A percentile compares a stretch with the other conserved stretches of the same genome.
These are phyloP conservation scores for Microsporum canis DNA, from an alignment of 2,329 filamentous ascomycete genomes.

Conservation along the genomic window DNA sequence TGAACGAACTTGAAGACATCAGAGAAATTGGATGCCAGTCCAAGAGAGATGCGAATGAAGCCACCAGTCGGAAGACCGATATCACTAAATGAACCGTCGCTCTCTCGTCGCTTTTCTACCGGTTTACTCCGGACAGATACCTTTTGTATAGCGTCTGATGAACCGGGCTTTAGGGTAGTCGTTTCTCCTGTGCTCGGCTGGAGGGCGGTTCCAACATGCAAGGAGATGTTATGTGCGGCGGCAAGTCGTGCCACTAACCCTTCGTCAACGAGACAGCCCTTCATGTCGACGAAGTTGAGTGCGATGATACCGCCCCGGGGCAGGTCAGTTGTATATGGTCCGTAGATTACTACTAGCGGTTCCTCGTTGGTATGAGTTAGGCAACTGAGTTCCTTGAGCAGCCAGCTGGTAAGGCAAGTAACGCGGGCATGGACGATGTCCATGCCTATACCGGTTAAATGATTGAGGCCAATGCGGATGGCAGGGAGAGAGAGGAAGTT, in stretches of 20 bases:
- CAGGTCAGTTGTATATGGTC: slow-evolving; percentile 40
- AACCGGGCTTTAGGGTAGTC: slow-evolving; percentile 30
- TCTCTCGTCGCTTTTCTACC: slow-evolving; percentile 10
- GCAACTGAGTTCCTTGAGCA: slow-evolving; percentile 39
- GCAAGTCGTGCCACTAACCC: slow-evolving; percentile 48
- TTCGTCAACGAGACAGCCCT: slow-evolving; percentile 46
- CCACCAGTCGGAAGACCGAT: slow-evolving; percentile 15
- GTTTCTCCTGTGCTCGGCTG: slow-evolving; percentile 33
- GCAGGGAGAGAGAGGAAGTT: slow-evolving; percentile 56
- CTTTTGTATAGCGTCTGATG: slow-evolving; percentile 16
- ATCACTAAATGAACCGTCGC: slow-evolving; percentile 15
- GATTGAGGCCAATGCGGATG: slow-evolving; percentile 44
- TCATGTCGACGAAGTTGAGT: slow-evolving; percentile 47
- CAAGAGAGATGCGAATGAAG: slow-evolving; percentile 15
- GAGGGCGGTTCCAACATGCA: slow-evolving; percentile 49
- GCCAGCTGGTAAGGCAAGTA: slow-evolving; percentile 39
- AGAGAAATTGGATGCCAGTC: slow-evolving; percentile 15
- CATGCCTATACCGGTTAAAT: slow-evolving; percentile 37
- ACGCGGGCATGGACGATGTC: slow-evolving; percentile 48
- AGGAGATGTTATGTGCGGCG: slow-evolving; percentile 45
- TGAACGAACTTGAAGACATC: slow-evolving; percentile 14
- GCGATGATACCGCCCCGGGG: slow-evolving; percentile 47
- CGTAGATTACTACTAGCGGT: slow-evolving; percentile 45
- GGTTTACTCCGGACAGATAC: slow-evolving; percentile 3
- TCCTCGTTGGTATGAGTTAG: slow-evolving; percentile 46